These are phyloP conservation scores for Pecoramyces ruminantium DNA, from an alignment of 192 early-diverging fungal genomes.

Conservation along the genomic window DNA sequence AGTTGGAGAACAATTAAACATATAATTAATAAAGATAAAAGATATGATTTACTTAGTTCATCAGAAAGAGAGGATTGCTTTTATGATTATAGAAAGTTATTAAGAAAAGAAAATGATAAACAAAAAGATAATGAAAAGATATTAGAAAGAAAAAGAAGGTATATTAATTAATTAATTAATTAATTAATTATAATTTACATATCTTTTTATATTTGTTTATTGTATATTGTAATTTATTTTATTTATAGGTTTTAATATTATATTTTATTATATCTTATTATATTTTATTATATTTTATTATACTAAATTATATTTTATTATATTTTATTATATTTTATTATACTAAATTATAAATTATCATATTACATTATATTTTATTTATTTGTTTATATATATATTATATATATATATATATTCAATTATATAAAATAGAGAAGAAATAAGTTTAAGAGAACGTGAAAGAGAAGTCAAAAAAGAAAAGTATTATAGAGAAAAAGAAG, in stretches of 20 bases:
- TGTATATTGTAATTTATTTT: no score
- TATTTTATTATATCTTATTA: no score
- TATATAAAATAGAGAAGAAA: slow-evolving; percentile 19
- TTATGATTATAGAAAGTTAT: slow-evolving; percentile 28
- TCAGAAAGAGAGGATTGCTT: slow-evolving; percentile 50
- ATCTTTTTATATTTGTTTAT: no score
- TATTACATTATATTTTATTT: no score
- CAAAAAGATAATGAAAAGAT: slow-evolving; percentile 2
- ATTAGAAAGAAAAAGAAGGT: slow-evolving; percentile 16
- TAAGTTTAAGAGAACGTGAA: slow-evolving; percentile 33
- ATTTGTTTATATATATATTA: no score
- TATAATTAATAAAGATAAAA: slow-evolving; percentile 42
- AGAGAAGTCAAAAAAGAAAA: slow-evolving; percentile 25
- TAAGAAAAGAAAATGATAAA: slow-evolving; percentile 13
- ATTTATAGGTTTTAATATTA: no score
- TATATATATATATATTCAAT: no score
- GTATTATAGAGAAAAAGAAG: slow-evolving; percentile 14
- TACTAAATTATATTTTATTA: no score
- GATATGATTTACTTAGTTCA: slow-evolving; percentile 47
- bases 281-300: no score
- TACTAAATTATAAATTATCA: no score
- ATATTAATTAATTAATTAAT: background rate
- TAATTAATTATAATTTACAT: background rate
- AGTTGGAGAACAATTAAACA: slow-evolving; percentile 49
- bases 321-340: no score